Evolutionary conservation across 495 filamentous ascomycete genomes (phyloP).

Genomic region (Corynascus novoguineensis): DNA sequence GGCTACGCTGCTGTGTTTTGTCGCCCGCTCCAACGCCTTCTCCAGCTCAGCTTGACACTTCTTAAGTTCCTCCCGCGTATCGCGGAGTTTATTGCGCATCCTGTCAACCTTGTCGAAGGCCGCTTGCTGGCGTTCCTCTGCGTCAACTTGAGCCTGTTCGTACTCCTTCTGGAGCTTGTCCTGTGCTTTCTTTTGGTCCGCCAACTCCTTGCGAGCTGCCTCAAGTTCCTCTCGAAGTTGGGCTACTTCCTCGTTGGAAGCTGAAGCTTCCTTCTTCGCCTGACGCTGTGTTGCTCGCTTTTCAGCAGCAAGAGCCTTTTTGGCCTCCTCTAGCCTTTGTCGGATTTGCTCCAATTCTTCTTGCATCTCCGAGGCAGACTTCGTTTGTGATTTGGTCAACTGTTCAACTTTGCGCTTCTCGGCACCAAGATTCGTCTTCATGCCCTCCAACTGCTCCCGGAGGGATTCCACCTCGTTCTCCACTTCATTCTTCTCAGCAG

Average conservation of each 20-base stretch:
- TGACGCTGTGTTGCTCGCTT: conserved; percentile 51
- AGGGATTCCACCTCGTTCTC: conserved; percentile 34
- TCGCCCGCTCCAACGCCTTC: conserved; percentile 31
- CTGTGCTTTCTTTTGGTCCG: conserved; percentile 39
- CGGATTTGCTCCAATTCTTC: conserved; percentile 35
- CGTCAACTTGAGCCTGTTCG: conserved; percentile 40
- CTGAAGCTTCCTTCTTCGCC: conserved; percentile 39
- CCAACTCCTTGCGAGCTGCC: conserved; percentile 36
- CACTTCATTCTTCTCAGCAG: conserved; percentile 31
- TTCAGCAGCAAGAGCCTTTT: conserved; percentile 33
- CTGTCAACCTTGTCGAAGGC: conserved; percentile 64
- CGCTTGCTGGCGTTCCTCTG: conserved; percentile 50
- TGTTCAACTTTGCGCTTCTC: conserved; percentile 36
- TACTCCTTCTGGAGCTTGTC: conserved; percentile 33
- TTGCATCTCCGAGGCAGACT: conserved; percentile 29
- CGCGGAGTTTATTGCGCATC: conserved; percentile 59
- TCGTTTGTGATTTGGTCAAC: conserved; percentile 26
- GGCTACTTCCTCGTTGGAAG: conserved; percentile 29
- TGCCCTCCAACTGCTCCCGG: conserved; percentile 21
- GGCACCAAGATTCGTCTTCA: conserved; percentile 26
- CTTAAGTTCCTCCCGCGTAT: conserved; percentile 66
- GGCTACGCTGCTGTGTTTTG: conserved; percentile 12
- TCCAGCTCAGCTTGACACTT: conserved; percentile 44
- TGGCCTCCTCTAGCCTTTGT: conserved; percentile 51
- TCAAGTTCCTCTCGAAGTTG: conserved; percentile 33